Percentiles rank a stretch among this genome's conserved stretches.
phyloP scores from a whole-genome alignment of 176 grass and related monocot genomes.

The Phragmites australis region DNA sequence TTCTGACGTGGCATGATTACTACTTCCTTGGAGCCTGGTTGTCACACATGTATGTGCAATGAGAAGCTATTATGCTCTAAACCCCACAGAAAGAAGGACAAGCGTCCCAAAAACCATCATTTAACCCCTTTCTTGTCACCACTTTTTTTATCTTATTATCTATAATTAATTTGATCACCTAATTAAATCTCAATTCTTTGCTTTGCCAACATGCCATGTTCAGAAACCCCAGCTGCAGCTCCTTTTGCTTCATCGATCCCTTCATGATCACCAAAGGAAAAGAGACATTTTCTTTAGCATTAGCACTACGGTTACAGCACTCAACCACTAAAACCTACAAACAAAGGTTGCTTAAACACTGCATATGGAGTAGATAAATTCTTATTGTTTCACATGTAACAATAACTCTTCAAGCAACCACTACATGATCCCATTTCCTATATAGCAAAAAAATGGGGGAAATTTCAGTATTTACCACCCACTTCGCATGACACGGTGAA shows the following conservation, averaged over 20 bases:
- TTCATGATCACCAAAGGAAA: slow-evolving; percentile 56
- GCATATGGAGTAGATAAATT: neutral
- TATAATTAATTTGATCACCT: slow-evolving; percentile 22
- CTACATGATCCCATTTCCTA: neutral
- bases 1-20: slow-evolving; percentile 48
- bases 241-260: slow-evolving; percentile 37
- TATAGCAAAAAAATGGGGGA: neutral
- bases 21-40: slow-evolving; percentile 19
- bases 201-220: slow-evolving; percentile 68
- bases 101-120: slow-evolving; percentile 31
- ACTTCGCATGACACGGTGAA: no score
- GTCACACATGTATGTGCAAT: slow-evolving; percentile 44
- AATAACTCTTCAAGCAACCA: neutral
- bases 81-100: slow-evolving; percentile 32
- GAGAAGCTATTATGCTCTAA: slow-evolving; percentile 41
- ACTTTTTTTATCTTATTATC: slow-evolving; percentile 21
- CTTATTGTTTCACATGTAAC: neutral
- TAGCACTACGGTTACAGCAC: slow-evolving; percentile 1
- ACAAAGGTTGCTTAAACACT: slow-evolving; percentile 7
- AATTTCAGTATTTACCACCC: no score
- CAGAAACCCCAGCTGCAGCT: slow-evolving; percentile 37
- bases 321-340: slow-evolving; percentile 27
- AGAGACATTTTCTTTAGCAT: slow-evolving; percentile 40
- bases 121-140: slow-evolving; percentile 16
- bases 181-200: slow-evolving; percentile 51